phyloP scores from a whole-genome alignment of 148 eudicot species.

The Mesembryanthemum crystallinum region DNA sequence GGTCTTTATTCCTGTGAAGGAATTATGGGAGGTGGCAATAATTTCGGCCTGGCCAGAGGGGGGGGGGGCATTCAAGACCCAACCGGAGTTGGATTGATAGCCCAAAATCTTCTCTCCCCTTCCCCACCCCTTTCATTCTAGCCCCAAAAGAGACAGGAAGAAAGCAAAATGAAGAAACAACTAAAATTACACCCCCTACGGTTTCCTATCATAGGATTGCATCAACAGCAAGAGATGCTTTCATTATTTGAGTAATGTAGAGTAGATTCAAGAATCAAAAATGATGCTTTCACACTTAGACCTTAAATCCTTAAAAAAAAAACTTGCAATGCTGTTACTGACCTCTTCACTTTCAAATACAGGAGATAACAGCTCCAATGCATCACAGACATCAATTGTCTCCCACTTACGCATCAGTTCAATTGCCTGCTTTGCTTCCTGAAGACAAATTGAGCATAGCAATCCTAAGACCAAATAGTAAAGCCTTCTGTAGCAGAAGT shows the following conservation, averaged over 20 bases:
- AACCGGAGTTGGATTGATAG: too few relatives aligned
- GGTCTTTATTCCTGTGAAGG: too few relatives aligned
- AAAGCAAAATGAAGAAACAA: constrained; percentile 4
- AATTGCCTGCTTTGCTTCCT: constrained; percentile 97
- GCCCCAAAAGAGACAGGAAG: not conserved
- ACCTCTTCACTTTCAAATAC: constrained; percentile 99
- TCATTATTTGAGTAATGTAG: not conserved
- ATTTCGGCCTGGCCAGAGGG: too few relatives aligned
- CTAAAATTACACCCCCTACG: not conserved
- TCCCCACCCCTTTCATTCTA: not conserved
- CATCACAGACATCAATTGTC: constrained; percentile 93
- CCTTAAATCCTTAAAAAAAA: not conserved
- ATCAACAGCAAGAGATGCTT: constrained; percentile 9
- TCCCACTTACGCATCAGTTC: constrained; percentile 92
- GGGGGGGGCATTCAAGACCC: too few relatives aligned
- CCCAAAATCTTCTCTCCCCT: not conserved
- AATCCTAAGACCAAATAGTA: constrained; percentile 6
- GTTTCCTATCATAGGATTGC: not conserved
- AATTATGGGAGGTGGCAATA: too few relatives aligned
- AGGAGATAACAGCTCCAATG: constrained; percentile 88
- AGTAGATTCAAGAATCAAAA: not conserved
- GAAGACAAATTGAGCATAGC: constrained; percentile 31
- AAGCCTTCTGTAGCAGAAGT: constrained; percentile 12
- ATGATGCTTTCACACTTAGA: not conserved
- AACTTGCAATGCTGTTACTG: constrained; percentile 24